Evolutionary conservation across 352 stramenopile genomes (phyloP).

Genomic region (Globisporangium nagaii): DNA sequence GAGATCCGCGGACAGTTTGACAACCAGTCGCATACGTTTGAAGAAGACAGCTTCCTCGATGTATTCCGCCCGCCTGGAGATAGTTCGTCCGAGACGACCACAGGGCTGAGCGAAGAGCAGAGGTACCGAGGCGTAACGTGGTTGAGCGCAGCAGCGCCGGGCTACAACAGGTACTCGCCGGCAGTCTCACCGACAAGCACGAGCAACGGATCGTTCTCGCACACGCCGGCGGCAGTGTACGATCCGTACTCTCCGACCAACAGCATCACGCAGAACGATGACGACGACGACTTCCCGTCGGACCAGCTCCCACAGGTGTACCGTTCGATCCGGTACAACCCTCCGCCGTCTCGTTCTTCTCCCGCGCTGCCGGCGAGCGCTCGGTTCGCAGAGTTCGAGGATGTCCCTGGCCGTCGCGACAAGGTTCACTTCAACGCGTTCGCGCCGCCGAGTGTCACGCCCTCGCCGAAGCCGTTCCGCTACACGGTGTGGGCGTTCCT

Average conservation of each 20-base stretch:
- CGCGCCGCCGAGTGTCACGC: slow-evolving; percentile 48
- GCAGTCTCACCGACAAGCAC: slow-evolving; percentile 25
- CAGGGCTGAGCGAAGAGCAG: slow-evolving; percentile 1
- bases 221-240: slow-evolving; percentile 19
- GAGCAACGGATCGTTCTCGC: slow-evolving; percentile 19
- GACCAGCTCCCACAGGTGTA: slow-evolving; percentile 73
- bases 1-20: slow-evolving; percentile 11
- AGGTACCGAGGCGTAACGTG: slow-evolving; percentile 1
- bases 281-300: slow-evolving; percentile 43
- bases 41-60: slow-evolving; percentile 7
- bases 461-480: slow-evolving; percentile 56
- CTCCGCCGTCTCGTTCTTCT: too few species aligned
- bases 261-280: slow-evolving; percentile 31
- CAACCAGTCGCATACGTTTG: slow-evolving; percentile 7
- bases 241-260: slow-evolving; percentile 49
- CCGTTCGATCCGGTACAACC: slow-evolving; percentile 55
- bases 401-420: slow-evolving; percentile 42
- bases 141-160: background rate
- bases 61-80: slow-evolving; percentile 7
- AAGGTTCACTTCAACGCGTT: slow-evolving; percentile 78
- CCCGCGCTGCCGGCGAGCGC: slow-evolving; percentile 14
- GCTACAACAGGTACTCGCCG: slow-evolving; percentile 48
- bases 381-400: slow-evolving; percentile 30
- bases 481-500: slow-evolving; percentile 78
- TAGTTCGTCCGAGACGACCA: slow-evolving; percentile 13